Evolutionary conservation across 345 rosid species (phyloP).

Genomic region (Ricinus communis): DNA sequence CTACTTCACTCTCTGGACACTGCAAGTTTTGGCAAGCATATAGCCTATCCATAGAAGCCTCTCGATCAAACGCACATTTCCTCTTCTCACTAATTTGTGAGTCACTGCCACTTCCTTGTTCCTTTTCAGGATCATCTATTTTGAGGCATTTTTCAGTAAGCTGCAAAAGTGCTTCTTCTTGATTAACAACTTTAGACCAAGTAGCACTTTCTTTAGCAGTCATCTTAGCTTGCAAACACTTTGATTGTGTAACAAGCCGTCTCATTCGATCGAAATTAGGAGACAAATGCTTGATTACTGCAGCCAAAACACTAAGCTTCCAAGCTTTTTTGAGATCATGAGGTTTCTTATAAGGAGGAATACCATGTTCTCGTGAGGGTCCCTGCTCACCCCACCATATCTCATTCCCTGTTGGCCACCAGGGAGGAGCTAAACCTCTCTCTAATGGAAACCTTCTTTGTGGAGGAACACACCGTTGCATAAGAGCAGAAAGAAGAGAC

Average conservation of each 20-base stretch:
- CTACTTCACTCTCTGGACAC: constrained; percentile 32
- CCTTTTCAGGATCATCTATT: constrained; percentile 28
- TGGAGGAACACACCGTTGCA: constrained; percentile 66
- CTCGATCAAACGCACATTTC: constrained; percentile 20
- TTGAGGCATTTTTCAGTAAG: constrained; percentile 34
- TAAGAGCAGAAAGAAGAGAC: constrained; percentile 62
- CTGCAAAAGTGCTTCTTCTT: constrained; percentile 46
- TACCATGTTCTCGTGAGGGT: constrained; percentile 39
- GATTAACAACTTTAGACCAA: constrained; percentile 59
- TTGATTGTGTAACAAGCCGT: constrained; percentile 56
- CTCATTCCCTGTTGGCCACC: constrained; percentile 71
- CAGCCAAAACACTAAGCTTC: constrained; percentile 67
- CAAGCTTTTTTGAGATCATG: constrained; percentile 71
- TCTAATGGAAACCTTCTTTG: constrained; percentile 61
- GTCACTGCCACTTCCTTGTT: constrained; percentile 8
- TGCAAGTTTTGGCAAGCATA: constrained; percentile 35
- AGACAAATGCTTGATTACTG: constrained; percentile 64
- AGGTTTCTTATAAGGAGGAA: constrained; percentile 67
- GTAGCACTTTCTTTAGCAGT: constrained; percentile 54
- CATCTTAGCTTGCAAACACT: constrained; percentile 73
- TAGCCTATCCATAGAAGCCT: constrained; percentile 3
- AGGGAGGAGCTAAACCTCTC: constrained; percentile 62
- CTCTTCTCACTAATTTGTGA: constrained; percentile 19
- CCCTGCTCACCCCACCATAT: constrained; percentile 72
- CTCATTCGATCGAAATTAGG: constrained; percentile 45